phyloP scores from a whole-genome alignment of 495 filamentous ascomycete genomes.

The Daldinia grandis region DNA sequence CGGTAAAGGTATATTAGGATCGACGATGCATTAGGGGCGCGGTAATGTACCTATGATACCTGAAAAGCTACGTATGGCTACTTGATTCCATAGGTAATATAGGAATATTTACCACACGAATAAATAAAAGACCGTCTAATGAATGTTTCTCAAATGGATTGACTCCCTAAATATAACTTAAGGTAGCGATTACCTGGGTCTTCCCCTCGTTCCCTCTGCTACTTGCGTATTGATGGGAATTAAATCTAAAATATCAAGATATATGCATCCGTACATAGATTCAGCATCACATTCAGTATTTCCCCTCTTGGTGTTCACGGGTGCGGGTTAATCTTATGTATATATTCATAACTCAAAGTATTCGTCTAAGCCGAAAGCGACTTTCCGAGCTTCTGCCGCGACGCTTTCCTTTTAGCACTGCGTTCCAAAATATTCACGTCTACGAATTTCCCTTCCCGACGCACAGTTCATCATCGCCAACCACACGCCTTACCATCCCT shows the following conservation, averaged over 20 bases:
- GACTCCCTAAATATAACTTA: neutral
- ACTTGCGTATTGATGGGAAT: neutral
- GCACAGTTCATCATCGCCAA: conserved; percentile 38
- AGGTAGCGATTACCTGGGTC: neutral
- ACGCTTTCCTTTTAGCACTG: neutral
- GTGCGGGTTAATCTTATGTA: neutral
- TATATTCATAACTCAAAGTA: neutral
- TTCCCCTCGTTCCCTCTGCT: neutral
- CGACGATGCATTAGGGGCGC: conserved; percentile 8
- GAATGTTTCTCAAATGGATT: neutral
- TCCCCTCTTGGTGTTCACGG: too few species aligned
- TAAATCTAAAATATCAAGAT: neutral
- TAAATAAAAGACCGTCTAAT: conserved; percentile 27
- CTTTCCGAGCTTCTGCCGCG: conserved; percentile 8
- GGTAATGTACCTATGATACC: conserved; percentile 35
- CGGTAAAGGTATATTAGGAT: conserved; percentile 56
- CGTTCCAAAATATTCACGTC: conserved; percentile 45
- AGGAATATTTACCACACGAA: conserved; percentile 28
- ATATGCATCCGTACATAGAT: neutral
- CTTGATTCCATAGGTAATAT: conserved; percentile 16
- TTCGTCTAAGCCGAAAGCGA: neutral
- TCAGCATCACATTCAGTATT: too few species aligned
- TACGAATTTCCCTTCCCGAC: conserved; percentile 45
- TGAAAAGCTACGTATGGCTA: conserved; percentile 20
- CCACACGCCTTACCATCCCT: conserved; percentile 30